These are phyloP conservation scores for Xerocomus minutiporus DNA, from an alignment of 1,284 basidiomycete genomes.

Conservation along the genomic window DNA sequence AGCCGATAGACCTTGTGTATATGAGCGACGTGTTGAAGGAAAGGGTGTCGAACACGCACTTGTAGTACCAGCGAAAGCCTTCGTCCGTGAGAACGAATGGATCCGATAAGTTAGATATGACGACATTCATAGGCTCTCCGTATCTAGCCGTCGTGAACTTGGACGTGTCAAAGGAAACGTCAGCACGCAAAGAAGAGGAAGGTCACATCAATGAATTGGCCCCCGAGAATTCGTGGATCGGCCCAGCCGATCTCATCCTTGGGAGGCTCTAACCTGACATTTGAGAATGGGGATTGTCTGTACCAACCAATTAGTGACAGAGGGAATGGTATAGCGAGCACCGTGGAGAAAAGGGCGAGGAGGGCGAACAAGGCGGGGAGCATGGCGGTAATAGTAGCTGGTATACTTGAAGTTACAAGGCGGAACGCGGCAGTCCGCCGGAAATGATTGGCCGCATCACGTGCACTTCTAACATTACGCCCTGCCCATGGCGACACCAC, in stretches of 20 bases:
- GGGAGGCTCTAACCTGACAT: conserved; percentile 12
- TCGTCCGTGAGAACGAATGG: conserved; percentile 61
- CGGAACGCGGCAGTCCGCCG: neutral
- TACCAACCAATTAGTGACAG: conserved; percentile 8
- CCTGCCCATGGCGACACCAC: conserved; percentile 16
- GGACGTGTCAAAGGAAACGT: conserved; percentile 1
- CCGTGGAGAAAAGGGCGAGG: conserved; percentile 15
- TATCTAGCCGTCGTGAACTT: conserved; percentile 62
- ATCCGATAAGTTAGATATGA: conserved; percentile 58
- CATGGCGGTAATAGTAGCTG: conserved; percentile 8
- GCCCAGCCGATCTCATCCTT: conserved; percentile 48
- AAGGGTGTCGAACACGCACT: conserved; percentile 33
- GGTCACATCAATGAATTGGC: conserved; percentile 66
- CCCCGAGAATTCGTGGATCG: conserved; percentile 67
- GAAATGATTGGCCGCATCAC: conserved; percentile 10
- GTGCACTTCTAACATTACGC: conserved; percentile 7
- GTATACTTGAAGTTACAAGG: neutral
- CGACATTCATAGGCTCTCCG: conserved; percentile 70
- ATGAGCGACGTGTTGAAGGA: neutral
- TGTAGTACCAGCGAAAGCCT: conserved; percentile 57
- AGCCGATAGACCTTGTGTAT: conserved; percentile 63
- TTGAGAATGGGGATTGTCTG: conserved; percentile 15
- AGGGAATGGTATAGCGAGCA: conserved; percentile 22
- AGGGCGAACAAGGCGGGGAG: conserved; percentile 6
- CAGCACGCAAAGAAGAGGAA: conserved; percentile 5